These are phyloP conservation scores for Phytophthora palmivora DNA, from an alignment of 352 stramenopile genomes.

Conservation along the genomic window DNA sequence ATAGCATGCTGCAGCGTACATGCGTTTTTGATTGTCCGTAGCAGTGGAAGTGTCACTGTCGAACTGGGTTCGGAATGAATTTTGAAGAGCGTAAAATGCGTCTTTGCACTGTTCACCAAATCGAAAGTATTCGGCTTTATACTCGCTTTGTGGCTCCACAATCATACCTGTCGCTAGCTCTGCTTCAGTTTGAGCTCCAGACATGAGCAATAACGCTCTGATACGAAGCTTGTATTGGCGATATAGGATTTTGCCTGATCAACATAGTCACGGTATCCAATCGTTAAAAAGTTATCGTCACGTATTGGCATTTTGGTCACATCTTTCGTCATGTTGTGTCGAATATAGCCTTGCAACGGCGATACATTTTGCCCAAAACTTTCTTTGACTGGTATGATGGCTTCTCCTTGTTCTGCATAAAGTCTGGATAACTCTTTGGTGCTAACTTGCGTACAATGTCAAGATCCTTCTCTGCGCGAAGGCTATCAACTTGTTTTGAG, in stretches of 20 bases:
- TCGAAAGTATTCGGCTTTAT: constrained; percentile 81
- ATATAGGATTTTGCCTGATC: constrained; percentile 54
- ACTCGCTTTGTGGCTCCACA: constrained; percentile 58
- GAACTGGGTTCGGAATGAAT: constrained; percentile 61
- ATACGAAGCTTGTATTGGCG: constrained; percentile 72
- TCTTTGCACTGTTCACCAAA: constrained; percentile 80
- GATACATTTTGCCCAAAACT: constrained; percentile 80
- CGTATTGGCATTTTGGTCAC: constrained; percentile 43
- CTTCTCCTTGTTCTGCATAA: constrained; percentile 81
- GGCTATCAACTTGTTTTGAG: constrained; percentile 75
- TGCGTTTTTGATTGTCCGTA: constrained; percentile 30
- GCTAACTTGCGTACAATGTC: constrained; percentile 57
- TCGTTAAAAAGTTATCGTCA: constrained; percentile 60
- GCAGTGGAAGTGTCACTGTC: constrained; percentile 27
- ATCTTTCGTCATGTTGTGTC: constrained; percentile 47
- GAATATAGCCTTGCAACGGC: constrained; percentile 62
- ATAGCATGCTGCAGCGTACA: constrained; percentile 77
- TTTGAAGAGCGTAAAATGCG: constrained; percentile 58
- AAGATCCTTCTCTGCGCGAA: constrained; percentile 62
- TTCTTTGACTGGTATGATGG: constrained; percentile 72
- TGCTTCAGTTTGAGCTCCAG: constrained; percentile 62
- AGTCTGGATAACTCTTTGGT: constrained; percentile 76
- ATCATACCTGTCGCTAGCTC: constrained; percentile 83
- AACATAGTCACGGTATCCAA: constrained; percentile 60
- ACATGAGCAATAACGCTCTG: constrained; percentile 62